A percentile compares a stretch with the other conserved stretches of the same genome.
Evolutionary conservation across 768 basidiomycete species (phyloP).

Genomic region (Hericium alpestre): DNA sequence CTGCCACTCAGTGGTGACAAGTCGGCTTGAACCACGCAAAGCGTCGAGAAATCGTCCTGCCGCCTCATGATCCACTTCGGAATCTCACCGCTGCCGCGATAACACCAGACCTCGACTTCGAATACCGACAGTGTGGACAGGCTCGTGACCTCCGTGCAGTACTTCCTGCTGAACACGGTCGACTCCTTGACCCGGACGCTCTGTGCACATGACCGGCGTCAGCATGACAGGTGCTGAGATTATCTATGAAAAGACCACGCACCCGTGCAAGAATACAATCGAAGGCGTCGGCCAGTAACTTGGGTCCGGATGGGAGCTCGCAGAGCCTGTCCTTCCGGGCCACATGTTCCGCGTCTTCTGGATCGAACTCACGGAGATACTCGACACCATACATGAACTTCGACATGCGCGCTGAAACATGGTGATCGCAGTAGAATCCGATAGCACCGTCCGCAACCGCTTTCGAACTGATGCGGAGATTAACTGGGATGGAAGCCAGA

Average conservation of each 20-base stretch:
- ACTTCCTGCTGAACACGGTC: conserved; percentile 71
- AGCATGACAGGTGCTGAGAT: conserved; percentile 1
- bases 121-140: conserved; percentile 68
- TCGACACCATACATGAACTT: conserved; percentile 78
- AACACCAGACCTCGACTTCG: conserved; percentile 81
- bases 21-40: conserved; percentile 73
- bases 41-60: conserved; percentile 59
- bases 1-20: conserved; percentile 62
- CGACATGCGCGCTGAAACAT: conserved; percentile 72
- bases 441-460: conserved; percentile 79
- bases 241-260: conserved; percentile 16
- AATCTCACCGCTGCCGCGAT: conserved; percentile 57
- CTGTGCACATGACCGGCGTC: conserved; percentile 22
- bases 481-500: neutral
- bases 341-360: conserved; percentile 55
- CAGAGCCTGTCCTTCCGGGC: conserved; percentile 54
- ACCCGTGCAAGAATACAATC: conserved; percentile 70
- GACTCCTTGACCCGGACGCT: conserved; percentile 71
- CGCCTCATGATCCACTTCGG: conserved; percentile 68
- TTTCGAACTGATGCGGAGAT: conserved; percentile 47
- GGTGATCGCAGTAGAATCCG: conserved; percentile 77
- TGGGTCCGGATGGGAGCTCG: conserved; percentile 69
- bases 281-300: conserved; percentile 71
- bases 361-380: conserved; percentile 59
- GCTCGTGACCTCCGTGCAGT: conserved; percentile 73